Base-by-base conservation (phyloP, 768 basidiomycete genomes). In the Russula foetens region DNA sequence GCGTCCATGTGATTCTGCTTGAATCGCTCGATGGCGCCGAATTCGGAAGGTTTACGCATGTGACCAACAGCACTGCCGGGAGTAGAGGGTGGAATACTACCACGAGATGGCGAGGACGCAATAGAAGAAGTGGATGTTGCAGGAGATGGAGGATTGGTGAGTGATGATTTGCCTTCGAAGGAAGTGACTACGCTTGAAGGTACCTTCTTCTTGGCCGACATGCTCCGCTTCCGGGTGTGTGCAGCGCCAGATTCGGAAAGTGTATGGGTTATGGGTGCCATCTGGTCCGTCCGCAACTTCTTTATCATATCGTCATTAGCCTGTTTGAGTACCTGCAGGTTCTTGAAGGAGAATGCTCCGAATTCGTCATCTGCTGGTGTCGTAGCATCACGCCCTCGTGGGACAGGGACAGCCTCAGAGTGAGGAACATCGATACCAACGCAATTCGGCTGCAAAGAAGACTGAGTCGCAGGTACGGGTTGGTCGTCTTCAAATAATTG, bases 281-380 rank as follows among this genome's bases (percentile, higher is more conserved):
- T 82, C 68, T 92, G 91, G 65, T 98, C 96, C 2, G 90, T 90
- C 74, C 91, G 88, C 69, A 98, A 79, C 74, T 98, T 97, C 62
- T 92, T 85, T 67, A 99, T 97, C 66, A 98, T 86, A 70, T 98
- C 95, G 73, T 99, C 97, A 71, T 99, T 99, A 19, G 92, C 94
- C 73, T 98, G 94, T 75, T 98, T 99, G 72, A 98, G 76, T 7
- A 97, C 83, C 0, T 92, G 92, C 44, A 98, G 73, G 70, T 99
- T 99, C 79, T 98, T 98, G 82, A 94, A 99, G 74, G 88, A 93
- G 77, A 99, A 99, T 0, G 92, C 86, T 23, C 97, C 97, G 74
- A 98, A 99, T 69, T 98, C 95, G 68, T 96, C 92, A 64, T 82
- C 84, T 19, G 81, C 81, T 35, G 84, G 81, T 29, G 86, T 81